Base-by-base conservation (phyloP, 768 basidiomycete genomes). In the Pulveroboletus sp. region DNA sequence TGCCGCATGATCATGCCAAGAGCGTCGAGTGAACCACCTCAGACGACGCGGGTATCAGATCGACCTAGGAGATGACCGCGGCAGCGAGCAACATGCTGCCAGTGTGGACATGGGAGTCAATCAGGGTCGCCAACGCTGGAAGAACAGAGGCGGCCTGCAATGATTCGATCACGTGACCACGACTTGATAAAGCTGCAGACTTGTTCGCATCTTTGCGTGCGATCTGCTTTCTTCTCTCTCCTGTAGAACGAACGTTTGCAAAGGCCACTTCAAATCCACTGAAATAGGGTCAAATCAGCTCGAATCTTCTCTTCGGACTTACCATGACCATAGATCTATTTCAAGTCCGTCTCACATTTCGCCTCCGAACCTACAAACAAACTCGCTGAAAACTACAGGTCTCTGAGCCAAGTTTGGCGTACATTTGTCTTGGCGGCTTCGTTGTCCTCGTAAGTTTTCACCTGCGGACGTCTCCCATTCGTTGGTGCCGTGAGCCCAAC, bases 341-440 rank as follows among this genome's bases (percentile, higher is more conserved):
- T 46, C 43, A 62, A 52, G 66, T 68, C 18, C 57, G 66, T 68
- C 11, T 17, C 39, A 37, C n/a, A 33, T 6, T 37, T 35, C 9
- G 32, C 14, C 8, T 18, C 41, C 9, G 6, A 11, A 6, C 24
- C 49, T 24, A 43, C 53, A 45, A 17, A 56, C 57, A 57, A 57
- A 69, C 63, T 64, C 54, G 56, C 51, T 43, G 53, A 53, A 28
- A 49, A 48, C 33, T 8, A 18, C 60, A 87, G 86, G 71, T 79
- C 3, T 75, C 81, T 1, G 58, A 72, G 27, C 64, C 79, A 1
- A 71, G 78, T 17, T 56, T 84, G 54, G 79, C 81, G 9, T 86
- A 86, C 57, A 79, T 80, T 21, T 78, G 79, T 50, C 63, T 86
- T 1, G 85, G 83, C 4, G 84, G 77, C 4, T 79, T 79, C 43